These are phyloP conservation scores for Lophium mytilinum DNA, from an alignment of 495 filamentous ascomycete genomes.

Conservation along the genomic window DNA sequence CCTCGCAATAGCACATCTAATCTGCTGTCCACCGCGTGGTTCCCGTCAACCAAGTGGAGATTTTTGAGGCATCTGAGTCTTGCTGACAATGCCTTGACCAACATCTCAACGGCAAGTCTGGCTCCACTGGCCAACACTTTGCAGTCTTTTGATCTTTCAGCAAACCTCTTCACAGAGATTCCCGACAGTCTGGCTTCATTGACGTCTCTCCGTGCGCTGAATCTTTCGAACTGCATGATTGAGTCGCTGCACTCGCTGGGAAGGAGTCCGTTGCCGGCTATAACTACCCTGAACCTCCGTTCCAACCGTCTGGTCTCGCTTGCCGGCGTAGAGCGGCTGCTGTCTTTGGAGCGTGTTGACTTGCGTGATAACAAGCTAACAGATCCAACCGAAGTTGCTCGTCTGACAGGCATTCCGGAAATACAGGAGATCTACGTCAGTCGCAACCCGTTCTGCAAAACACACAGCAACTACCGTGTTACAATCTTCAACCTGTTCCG, in stretches of 20 bases:
- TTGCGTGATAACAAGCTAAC: conserved; percentile 83
- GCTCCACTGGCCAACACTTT: conserved; percentile 76
- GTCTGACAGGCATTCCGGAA: conserved; percentile 82
- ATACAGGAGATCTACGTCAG: conserved; percentile 86
- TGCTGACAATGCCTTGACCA: conserved; percentile 81
- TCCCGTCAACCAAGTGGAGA: conserved; percentile 85
- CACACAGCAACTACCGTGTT: conserved; percentile 74
- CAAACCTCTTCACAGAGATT: conserved; percentile 82
- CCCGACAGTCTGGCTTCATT: conserved; percentile 80
- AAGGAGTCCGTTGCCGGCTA: conserved; percentile 81
- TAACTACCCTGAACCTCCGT: conserved; percentile 85
- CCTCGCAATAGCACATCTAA: conserved; percentile 68
- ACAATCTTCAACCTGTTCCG: conserved; percentile 96
- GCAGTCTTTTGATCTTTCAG: conserved; percentile 83
- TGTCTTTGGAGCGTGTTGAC: conserved; percentile 82
- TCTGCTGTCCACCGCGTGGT: conserved; percentile 51
- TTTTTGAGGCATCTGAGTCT: conserved; percentile 87
- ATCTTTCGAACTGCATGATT: conserved; percentile 95
- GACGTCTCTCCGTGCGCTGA: conserved; percentile 75
- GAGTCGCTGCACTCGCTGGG: conserved; percentile 83
- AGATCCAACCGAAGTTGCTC: conserved; percentile 83
- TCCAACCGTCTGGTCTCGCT: conserved; percentile 82
- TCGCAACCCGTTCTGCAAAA: conserved; percentile 83
- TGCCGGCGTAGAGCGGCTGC: conserved; percentile 80
- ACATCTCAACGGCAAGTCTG: conserved; percentile 64